Evolutionary conservation across 2,329 filamentous ascomycete genomes (phyloP).

Genomic region (Aspergillus niger): DNA sequence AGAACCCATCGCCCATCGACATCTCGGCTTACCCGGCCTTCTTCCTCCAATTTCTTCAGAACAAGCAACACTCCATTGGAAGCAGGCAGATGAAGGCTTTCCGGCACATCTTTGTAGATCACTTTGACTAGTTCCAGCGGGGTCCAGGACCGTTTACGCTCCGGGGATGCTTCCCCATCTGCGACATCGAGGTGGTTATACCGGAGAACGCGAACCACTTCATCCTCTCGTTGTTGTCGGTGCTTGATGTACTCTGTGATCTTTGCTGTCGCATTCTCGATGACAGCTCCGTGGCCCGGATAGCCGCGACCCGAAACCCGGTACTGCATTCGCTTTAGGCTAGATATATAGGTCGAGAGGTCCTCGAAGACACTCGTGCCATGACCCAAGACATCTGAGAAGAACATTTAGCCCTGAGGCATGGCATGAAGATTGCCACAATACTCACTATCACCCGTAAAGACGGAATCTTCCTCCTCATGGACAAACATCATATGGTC

Average conservation of each 20-base stretch:
- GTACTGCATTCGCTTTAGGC: conserved; percentile 67
- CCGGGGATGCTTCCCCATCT: conserved; percentile 37
- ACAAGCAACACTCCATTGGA: conserved; percentile 76
- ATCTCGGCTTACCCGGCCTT: conserved; percentile 63
- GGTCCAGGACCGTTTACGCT: conserved; percentile 56
- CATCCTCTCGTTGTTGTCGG: conserved; percentile 74
- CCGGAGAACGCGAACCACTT: conserved; percentile 68
- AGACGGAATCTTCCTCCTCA: conserved; percentile 76
- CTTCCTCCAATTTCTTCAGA: conserved; percentile 72
- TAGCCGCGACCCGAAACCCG: conserved; percentile 69
- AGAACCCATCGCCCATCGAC: conserved; percentile 33
- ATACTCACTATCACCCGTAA: conserved; percentile 73
- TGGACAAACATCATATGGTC: conserved; percentile 82
- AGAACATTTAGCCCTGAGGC: conserved; percentile 4
- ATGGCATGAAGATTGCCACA: neutral
- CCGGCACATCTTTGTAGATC: conserved; percentile 79
- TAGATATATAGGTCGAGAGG: conserved; percentile 67
- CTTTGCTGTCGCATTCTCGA: conserved; percentile 70
- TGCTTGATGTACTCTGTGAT: conserved; percentile 84
- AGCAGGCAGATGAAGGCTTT: conserved; percentile 73
- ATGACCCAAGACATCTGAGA: conserved; percentile 72
- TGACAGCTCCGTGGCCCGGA: conserved; percentile 81
- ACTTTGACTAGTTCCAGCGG: conserved; percentile 82
- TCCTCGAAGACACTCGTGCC: conserved; percentile 86
- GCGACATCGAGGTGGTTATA: conserved; percentile 40